Base-by-base conservation (phyloP, 495 filamentous ascomycete species). In the Hypoxylon lienhwacheense region DNA sequence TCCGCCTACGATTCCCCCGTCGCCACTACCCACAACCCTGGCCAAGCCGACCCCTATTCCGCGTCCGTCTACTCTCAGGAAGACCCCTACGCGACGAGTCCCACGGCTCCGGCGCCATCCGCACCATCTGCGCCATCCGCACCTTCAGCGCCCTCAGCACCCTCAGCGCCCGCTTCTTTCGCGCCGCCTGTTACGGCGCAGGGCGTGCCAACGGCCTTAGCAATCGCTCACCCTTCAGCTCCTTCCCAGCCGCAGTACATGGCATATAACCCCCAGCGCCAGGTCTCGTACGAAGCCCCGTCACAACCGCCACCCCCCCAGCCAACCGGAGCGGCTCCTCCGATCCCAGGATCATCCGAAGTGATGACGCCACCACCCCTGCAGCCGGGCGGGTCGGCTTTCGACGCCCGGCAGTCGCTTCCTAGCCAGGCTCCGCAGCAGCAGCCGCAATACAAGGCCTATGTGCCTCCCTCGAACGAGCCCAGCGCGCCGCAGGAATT, bases 1-100 rank as follows among this genome's bases (percentile, higher is more conserved):
- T 87, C 87, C 4, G 81, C 82, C 7, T 95, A 93, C 57, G 87
- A 92, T 63, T 89, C 87, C 4, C 89, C 89, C 14, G 80, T 88
- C 29, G 85, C 84, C 24, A 72, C 77, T 31, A 78, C 78, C 39
- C 80, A 77, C 45, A 75, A 78, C 42, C 63, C 72, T 6, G 65
- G 67, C 22, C 68, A 70, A 3, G 59, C 68, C 17, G 69, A 65
- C 5, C 74, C 82, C 0, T 88, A 86, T 50, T 79, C 80, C 5
- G 76, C 81, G 3, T 81, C 84, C 3, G 70, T 72, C 41, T 86
- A 87, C 60, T 76, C 80, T 1, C 70, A 75, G 25, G 84, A 88
- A 3, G 81, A 86, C 31, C 76, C 70, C 14, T 80, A 76, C 29
- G 61, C 66, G 5, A 53, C 71, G 0, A 72, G 65, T 37, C 67